Evolutionary conservation across 177 flowering plant species (phyloP).

Genomic region (Vitis hybrid): DNA sequence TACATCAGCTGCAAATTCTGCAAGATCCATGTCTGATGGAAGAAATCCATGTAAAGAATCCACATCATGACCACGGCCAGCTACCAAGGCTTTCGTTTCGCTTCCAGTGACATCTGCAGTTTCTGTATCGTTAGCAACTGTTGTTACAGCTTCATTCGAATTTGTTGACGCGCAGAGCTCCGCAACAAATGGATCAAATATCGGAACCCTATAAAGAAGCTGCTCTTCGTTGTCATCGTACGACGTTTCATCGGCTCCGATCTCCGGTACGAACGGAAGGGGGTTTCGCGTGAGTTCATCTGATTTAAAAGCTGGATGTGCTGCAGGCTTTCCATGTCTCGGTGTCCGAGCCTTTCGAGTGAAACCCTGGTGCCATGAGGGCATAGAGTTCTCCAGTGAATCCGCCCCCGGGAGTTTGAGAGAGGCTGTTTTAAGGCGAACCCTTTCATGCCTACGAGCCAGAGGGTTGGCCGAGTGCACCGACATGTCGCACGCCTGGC

Average conservation of each 20-base stretch:
- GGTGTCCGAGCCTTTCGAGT: slow-evolving; percentile 75
- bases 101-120: slow-evolving; percentile 5
- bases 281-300: slow-evolving; percentile 21
- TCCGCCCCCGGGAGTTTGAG: slow-evolving; percentile 4
- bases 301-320: slow-evolving; percentile 1
- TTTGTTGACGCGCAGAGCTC: slow-evolving; percentile 38
- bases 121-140: slow-evolving; percentile 1
- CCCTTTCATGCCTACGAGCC: slow-evolving; percentile 79
- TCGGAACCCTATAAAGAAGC: slow-evolving; percentile 77
- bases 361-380: slow-evolving; percentile 79
- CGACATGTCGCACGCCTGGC: slow-evolving; percentile 75
- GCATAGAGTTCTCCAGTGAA: slow-evolving; percentile 13
- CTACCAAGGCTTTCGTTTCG: slow-evolving; percentile 1
- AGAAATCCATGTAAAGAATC: slow-evolving; percentile 43
- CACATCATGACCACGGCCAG: background rate
- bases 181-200: slow-evolving; percentile 53
- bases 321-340: slow-evolving; percentile 31
- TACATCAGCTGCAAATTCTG: slow-evolving; percentile 86
- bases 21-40: slow-evolving; percentile 77
- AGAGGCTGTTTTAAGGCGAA: slow-evolving; percentile 69
- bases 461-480: slow-evolving; percentile 87
- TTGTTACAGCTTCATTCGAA: slow-evolving; percentile 14
- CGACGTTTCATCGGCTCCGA: slow-evolving; percentile 49
- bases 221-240: slow-evolving; percentile 70
- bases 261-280: slow-evolving; percentile 59